Percentiles rank a stretch among this genome's conserved stretches.
Evolutionary conservation across 2,329 filamentous ascomycete genomes (phyloP).

Genomic region (Beauveria australis): DNA sequence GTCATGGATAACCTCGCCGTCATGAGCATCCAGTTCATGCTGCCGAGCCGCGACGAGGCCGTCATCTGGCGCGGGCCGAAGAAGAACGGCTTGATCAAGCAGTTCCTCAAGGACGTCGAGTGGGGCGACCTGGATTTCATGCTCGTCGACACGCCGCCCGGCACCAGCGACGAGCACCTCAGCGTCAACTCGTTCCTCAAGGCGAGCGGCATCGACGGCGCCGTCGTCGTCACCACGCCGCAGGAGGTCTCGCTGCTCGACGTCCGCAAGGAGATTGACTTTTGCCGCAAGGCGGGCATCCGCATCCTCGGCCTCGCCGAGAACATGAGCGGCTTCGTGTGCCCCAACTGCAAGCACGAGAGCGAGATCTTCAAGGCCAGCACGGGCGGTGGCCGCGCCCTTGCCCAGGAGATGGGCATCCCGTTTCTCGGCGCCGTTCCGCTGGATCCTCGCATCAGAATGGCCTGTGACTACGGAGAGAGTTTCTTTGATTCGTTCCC

Average conservation of each 20-base stretch:
- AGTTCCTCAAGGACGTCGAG: conserved; percentile 94
- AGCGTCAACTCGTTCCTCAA: conserved; percentile 88
- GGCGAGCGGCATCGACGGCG: conserved; percentile 86
- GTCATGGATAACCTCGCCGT: conserved; percentile 88
- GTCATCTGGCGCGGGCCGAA: conserved; percentile 97
- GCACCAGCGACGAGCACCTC: conserved; percentile 91
- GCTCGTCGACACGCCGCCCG: conserved; percentile 90
- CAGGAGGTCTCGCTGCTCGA: conserved; percentile 90
- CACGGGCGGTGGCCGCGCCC: conserved; percentile 72
- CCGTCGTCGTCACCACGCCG: conserved; percentile 86
- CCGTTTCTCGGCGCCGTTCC: conserved; percentile 87
- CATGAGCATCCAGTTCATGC: conserved; percentile 98
- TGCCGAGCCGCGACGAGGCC: conserved; percentile 86
- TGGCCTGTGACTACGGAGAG: conserved; percentile 96
- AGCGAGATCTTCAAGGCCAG: conserved; percentile 85
- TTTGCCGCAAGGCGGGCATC: conserved; percentile 91
- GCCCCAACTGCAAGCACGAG: conserved; percentile 76
- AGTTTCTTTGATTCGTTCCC: conserved; percentile 93
- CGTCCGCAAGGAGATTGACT: conserved; percentile 95
- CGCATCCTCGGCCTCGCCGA: conserved; percentile 82
- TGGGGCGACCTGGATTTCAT: conserved; percentile 95
- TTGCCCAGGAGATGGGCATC: conserved; percentile 81
- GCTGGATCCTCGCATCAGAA: conserved; percentile 85
- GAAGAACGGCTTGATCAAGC: conserved; percentile 97
- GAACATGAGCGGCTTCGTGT: conserved; percentile 98